phyloP scores from a whole-genome alignment of 2,329 filamentous ascomycete species.

The Cladophialophora exuberans region DNA sequence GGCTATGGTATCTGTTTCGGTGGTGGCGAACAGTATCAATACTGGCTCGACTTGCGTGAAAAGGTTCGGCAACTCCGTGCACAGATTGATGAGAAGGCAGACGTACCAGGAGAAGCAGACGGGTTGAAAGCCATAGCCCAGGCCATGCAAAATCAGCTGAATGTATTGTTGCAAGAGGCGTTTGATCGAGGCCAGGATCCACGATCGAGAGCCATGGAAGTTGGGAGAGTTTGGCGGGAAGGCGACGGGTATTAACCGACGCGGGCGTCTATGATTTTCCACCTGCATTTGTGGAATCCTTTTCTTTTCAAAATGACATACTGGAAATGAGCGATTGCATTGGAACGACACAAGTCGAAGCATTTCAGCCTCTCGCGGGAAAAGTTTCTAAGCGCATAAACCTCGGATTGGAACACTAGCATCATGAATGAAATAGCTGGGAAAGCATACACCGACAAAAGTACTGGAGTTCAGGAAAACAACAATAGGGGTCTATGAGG shows the following conservation, averaged over 20 bases:
- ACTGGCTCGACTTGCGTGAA: background rate
- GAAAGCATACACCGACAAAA: too few relatives aligned
- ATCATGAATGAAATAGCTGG: too few relatives aligned
- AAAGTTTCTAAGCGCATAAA: background rate
- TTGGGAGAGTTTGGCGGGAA: slow-evolving; percentile 2
- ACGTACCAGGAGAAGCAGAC: background rate
- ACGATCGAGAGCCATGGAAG: background rate
- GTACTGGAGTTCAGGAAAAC: too few relatives aligned
- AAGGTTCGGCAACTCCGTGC: background rate
- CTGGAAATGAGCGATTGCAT: too few relatives aligned
- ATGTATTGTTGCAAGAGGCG: background rate
- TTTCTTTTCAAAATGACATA: too few relatives aligned
- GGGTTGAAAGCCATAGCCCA: background rate
- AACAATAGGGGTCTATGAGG: too few relatives aligned
- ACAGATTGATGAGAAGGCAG: background rate
- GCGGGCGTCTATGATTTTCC: background rate
- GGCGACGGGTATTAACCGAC: background rate
- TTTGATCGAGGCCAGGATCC: slow-evolving; percentile 3
- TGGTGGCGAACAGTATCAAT: slow-evolving; percentile 40
- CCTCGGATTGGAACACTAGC: background rate
- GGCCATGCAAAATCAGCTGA: background rate
- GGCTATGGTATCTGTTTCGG: slow-evolving; percentile 66
- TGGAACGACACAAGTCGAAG: too few relatives aligned
- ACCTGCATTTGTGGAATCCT: background rate
- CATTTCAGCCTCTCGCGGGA: background rate